A percentile compares a stretch with the other conserved stretches of the same genome.
These are phyloP conservation scores for Moesziomyces sp. DNA, from an alignment of 1,284 basidiomycete genomes.

Conservation along the genomic window DNA sequence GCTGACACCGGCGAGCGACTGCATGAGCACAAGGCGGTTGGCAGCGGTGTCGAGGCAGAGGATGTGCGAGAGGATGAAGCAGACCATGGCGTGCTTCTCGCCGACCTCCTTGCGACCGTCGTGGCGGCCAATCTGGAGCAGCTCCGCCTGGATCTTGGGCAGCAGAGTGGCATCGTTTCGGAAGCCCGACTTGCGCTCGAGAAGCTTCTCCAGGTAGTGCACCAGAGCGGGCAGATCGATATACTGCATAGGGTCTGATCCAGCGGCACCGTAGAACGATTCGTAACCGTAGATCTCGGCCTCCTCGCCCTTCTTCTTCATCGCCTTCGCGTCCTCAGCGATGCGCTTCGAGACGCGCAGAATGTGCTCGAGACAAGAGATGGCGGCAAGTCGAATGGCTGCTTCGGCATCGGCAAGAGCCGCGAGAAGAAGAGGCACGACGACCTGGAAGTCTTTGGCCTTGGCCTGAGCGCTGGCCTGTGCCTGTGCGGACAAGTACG, in stretches of 20 bases:
- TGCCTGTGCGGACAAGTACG: slow-evolving; percentile 71
- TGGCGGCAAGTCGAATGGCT: slow-evolving; percentile 74
- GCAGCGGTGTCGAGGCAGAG: slow-evolving; percentile 73
- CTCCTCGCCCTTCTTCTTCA: slow-evolving; percentile 52
- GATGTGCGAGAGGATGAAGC: slow-evolving; percentile 85
- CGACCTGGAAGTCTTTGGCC: slow-evolving; percentile 80
- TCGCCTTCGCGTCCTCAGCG: slow-evolving; percentile 59
- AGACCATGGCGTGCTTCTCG: slow-evolving; percentile 80
- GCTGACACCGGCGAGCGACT: slow-evolving; percentile 74
- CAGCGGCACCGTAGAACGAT: slow-evolving; percentile 77
- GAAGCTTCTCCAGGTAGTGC: slow-evolving; percentile 75
- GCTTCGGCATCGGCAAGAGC: slow-evolving; percentile 74
- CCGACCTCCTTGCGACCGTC: slow-evolving; percentile 75
- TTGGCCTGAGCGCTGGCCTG: slow-evolving; percentile 13
- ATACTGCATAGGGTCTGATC: slow-evolving; percentile 76
- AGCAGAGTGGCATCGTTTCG: slow-evolving; percentile 78
- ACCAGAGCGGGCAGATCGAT: slow-evolving; percentile 79
- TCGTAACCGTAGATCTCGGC: slow-evolving; percentile 83
- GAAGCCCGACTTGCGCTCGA: slow-evolving; percentile 68
- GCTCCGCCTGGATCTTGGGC: slow-evolving; percentile 74
- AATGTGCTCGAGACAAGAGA: slow-evolving; percentile 74
- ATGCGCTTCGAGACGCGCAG: slow-evolving; percentile 69
- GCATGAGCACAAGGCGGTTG: slow-evolving; percentile 75
- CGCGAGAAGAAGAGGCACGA: slow-evolving; percentile 81
- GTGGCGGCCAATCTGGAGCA: slow-evolving; percentile 71